Conservation (phyloP, 2,329 filamentous ascomycete species). For the Teratosphaeria zuluensis region DNA sequence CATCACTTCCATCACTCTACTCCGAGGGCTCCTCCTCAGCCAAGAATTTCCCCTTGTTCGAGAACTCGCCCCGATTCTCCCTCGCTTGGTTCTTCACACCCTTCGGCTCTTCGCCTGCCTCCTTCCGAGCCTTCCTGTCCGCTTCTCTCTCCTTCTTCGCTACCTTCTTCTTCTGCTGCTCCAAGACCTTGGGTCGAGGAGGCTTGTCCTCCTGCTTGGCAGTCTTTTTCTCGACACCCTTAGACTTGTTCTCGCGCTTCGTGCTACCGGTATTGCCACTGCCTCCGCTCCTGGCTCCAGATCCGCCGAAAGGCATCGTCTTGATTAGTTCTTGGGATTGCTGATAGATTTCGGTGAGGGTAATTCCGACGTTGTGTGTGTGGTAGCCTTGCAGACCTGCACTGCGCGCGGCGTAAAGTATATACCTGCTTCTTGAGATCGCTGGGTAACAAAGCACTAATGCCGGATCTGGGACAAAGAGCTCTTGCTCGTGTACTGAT, state of each 20-base stretch:
- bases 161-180: background rate
- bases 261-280: background rate
- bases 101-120: background rate
- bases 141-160: constrained; percentile 1
- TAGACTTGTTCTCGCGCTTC: background rate
- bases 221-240: constrained; percentile 1
- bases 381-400: background rate
- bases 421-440: background rate
- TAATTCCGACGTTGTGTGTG: background rate
- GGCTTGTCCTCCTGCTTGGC: background rate
- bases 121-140: background rate
- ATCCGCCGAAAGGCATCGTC: background rate
- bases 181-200: background rate
- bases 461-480: background rate
- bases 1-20: background rate
- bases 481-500: background rate
- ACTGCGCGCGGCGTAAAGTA: background rate
- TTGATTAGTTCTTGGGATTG: background rate
- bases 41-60: background rate
- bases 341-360: background rate
- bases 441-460: background rate
- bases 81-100: background rate
- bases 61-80: background rate
- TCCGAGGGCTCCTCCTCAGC: background rate
- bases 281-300: background rate